Conservation (phyloP, 2,329 filamentous ascomycete genomes). For the Colletotrichum orbiculare region DNA sequence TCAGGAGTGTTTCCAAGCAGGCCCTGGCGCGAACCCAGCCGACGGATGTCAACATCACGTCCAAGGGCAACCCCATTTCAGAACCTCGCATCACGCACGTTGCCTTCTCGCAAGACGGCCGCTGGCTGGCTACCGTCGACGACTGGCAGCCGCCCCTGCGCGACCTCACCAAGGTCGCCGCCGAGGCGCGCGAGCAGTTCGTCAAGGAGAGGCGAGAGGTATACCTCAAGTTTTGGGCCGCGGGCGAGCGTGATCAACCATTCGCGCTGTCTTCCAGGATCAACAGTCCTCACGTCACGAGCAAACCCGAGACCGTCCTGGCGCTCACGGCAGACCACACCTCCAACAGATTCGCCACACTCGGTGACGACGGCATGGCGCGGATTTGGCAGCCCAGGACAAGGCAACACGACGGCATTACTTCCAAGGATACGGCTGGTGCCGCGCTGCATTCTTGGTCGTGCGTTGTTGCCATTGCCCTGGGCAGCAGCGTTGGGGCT, state of each 20-base stretch:
- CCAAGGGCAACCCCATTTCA: conserved; percentile 75
- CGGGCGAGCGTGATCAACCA: conserved; percentile 64
- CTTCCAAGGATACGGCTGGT: conserved; percentile 67
- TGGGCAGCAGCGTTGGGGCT: conserved; percentile 45
- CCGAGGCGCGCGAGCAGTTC: conserved; percentile 55
- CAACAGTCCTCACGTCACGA: conserved; percentile 80
- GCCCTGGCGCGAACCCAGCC: conserved; percentile 89
- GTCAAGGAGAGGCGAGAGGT: conserved; percentile 72
- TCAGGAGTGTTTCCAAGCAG: conserved; percentile 85
- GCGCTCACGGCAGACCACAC: conserved; percentile 78
- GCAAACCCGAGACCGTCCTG: conserved; percentile 69
- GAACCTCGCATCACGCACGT: conserved; percentile 84
- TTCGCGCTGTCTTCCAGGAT: conserved; percentile 87
- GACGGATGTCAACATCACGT: conserved; percentile 81
- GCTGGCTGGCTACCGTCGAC: conserved; percentile 92
- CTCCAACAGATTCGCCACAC: conserved; percentile 80
- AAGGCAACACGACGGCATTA: conserved; percentile 74
- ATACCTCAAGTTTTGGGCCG: conserved; percentile 90
- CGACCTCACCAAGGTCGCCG: conserved; percentile 67
- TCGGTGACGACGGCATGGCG: conserved; percentile 83
- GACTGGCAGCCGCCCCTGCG: conserved; percentile 83
- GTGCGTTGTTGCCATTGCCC: conserved; percentile 58
- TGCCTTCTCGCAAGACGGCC: conserved; percentile 81
- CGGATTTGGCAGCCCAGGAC: conserved; percentile 84
- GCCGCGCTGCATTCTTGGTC: conserved; percentile 79